Conservation (phyloP, 371 early-diverging fungal species). For the Mucor plumbeus region DNA sequence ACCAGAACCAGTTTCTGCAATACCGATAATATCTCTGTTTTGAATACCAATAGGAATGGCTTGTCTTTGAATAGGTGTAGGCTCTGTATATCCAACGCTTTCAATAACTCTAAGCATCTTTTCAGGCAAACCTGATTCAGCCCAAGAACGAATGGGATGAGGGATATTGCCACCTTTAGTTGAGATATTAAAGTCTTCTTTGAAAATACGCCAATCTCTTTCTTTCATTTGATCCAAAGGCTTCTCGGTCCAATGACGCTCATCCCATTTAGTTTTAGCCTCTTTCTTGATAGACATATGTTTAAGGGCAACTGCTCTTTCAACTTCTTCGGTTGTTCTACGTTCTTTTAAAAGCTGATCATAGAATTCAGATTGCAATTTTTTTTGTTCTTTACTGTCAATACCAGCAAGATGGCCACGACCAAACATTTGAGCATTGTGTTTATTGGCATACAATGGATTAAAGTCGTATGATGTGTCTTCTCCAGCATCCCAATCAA, state of each 20-base stretch:
- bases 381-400: conserved; percentile 79
- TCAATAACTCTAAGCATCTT: conserved; percentile 74
- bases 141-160: conserved; percentile 92
- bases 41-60: conserved; percentile 94
- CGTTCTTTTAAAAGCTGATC: conserved; percentile 70
- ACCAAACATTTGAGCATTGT: conserved; percentile 88
- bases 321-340: conserved; percentile 69
- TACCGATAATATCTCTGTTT: conserved; percentile 95
- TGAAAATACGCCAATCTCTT: conserved; percentile 98
- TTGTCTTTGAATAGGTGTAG: conserved; percentile 98
- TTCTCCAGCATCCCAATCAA: conserved; percentile 96
- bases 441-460: conserved; percentile 84
- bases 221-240: conserved; percentile 91
- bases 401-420: conserved; percentile 93
- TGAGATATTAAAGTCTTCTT: conserved; percentile 95
- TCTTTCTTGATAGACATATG: conserved; percentile 72
- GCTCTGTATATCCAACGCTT: conserved; percentile 88
- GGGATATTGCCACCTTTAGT: conserved; percentile 94
- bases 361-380: conserved; percentile 73
- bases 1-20: conserved; percentile 98
- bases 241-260: conserved; percentile 96
- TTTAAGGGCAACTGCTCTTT: conserved; percentile 69
- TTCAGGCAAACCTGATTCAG: conserved; percentile 77
- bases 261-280: conserved; percentile 77
- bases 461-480: conserved; percentile 94